Evolutionary conservation across 495 filamentous ascomycete species (phyloP), one percentile per base, ranked within the genome.

Genomic region (Neurospora sp.): DNA sequence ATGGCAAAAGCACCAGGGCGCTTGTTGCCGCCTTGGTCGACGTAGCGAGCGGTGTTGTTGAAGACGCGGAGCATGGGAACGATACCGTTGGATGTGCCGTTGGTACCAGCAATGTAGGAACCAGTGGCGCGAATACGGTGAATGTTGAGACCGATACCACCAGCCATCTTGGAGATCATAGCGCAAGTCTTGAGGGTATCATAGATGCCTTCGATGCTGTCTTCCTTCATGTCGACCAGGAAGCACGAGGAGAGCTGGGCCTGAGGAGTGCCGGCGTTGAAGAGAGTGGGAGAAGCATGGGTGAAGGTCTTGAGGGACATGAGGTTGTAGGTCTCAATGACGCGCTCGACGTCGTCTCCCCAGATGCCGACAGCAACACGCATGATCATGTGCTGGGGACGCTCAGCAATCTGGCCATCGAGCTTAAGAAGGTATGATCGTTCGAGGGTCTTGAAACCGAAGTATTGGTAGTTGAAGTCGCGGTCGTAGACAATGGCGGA

Each of bases 401-500:
- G 89, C 87, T 99, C 96, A 8, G 93, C 95, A 78, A 98, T 92
- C 82, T 96, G 95, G 76, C 94, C 95, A 76, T 97, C 87, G 73
- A 97, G 91, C 72, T 94, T 93, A 40, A 99, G 89, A 35, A 99
- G 91, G 79, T 99, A 99, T 80, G 96, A 98, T 70, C 96, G 91
- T 87, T 99, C 96, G 49, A 99, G 87, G 3, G 96, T 99, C 90
- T 99, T 99, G 91, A 99, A 99, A 73, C 96, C 96, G 74, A 99
- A 99, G 86, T 94, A 99, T 86, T 99, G 97, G 86, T 99, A 99
- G 87, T 98, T 98, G 88, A 99, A 99, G 80, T 99, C 96, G 73
- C 96, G 91, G 84, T 99, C 96, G 77, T 98, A 99, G 76, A 99
- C 96, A 78, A 99, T 98, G 76, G 96, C 95, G 18, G 96, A 98